Evolutionary conservation across 345 rosid genomes (phyloP), one percentile per base, ranked within the genome.

Genomic region (Lenwebbia sp.): DNA sequence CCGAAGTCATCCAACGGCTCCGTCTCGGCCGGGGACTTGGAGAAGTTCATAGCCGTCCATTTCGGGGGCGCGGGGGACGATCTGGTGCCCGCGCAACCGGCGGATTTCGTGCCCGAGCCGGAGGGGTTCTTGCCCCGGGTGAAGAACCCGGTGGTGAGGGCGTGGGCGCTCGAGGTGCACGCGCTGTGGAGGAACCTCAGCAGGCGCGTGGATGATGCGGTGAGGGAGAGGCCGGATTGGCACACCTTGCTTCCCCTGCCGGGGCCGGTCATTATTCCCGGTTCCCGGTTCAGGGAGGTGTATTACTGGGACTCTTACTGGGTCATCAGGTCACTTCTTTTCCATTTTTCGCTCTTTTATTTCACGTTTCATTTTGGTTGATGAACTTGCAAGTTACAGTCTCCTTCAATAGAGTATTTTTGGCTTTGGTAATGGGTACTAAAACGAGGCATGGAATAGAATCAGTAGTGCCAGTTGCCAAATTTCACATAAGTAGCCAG

Each of bases 261-360:
- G 22, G 90, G 87, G 87, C 90, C 93, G 62, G 90, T 90, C 56
- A 84, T 97, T 5, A 86, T 97, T 26, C 98, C 99, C 28, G 99
- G 99, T 13, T 95, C 98, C 28, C 91, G 99, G 74, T 97, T 97
- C 83, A 86, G 93, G 75, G 99, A 96, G 90, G 96, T 95, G n/a
- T 95, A 94, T 88, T 96, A 96, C 87, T 96, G 99, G 99, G 99
- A 97, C 90, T 96, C 98, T 82, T 94, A 95, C 47, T 96, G 99
- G 99, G 90, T 97, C 82, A 93, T 97, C 89, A 95, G 94, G 99
- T 95, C 47, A 10, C 26, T 3, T 9, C 44, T 17, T 23, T 76
- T 89, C 88, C 82, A 8, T 90, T 57, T 41, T 11, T 30, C 30
- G 23, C 19, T 49, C 7, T 11, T 50, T 3, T 7, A 85, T 50